Evolutionary conservation across 2,329 filamentous ascomycete species (phyloP).

Genomic region (Fusarium caatingaense): DNA sequence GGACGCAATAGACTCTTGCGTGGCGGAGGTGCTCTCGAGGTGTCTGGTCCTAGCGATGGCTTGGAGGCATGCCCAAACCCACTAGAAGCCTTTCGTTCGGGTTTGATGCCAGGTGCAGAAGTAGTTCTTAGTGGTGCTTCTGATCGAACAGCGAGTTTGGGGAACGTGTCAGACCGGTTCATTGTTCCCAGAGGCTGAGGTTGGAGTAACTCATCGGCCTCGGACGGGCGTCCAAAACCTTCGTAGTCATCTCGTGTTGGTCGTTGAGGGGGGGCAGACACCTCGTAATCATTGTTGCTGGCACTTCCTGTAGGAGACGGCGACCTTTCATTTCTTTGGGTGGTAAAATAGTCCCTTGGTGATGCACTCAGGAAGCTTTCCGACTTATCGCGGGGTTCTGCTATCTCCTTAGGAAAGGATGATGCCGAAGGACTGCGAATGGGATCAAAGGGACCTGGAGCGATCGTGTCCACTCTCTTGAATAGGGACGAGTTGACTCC

Average conservation of each 20-base stretch:
- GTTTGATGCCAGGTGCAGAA: slow-evolving; percentile 60
- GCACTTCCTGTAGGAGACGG: slow-evolving; percentile 21
- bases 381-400: slow-evolving; percentile 28
- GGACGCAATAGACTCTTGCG: slow-evolving; percentile 61
- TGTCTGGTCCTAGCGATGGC: slow-evolving; percentile 61
- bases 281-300: slow-evolving; percentile 40
- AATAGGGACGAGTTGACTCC: slow-evolving; percentile 56
- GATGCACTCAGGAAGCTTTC: slow-evolving; percentile 38
- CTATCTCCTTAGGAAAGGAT: slow-evolving; percentile 46
- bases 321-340: slow-evolving; percentile 20
- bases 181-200: slow-evolving; percentile 53
- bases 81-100: slow-evolving; percentile 51
- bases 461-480: slow-evolving; percentile 73
- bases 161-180: slow-evolving; percentile 66
- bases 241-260: slow-evolving; percentile 67
- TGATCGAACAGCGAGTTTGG: slow-evolving; percentile 52
- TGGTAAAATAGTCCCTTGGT: slow-evolving; percentile 28
- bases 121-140: slow-evolving; percentile 58
- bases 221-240: slow-evolving; percentile 64
- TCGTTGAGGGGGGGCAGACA: slow-evolving; percentile 52
- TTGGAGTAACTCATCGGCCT: slow-evolving; percentile 51
- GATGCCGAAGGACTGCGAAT: slow-evolving; percentile 51
- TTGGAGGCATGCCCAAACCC: slow-evolving; percentile 48
- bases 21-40: slow-evolving; percentile 64
- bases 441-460: slow-evolving; percentile 73